These are phyloP conservation scores for Onygenales sp. DNA, from an alignment of 2,329 filamentous ascomycete genomes.

Conservation along the genomic window DNA sequence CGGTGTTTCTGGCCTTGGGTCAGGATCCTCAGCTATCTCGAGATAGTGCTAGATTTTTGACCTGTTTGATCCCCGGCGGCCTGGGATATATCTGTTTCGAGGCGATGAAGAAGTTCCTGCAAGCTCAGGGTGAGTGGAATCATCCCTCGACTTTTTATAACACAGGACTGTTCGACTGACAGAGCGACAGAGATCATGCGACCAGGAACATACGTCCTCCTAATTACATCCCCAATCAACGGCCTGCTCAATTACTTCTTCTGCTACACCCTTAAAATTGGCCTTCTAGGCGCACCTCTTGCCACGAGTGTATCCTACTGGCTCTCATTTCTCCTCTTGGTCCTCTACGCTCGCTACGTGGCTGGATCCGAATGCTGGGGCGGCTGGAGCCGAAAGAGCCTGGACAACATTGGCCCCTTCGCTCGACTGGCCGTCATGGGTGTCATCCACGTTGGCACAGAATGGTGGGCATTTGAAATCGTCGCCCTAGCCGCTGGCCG, in stretches of 20 bases:
- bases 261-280: slow-evolving; percentile 60
- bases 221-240: slow-evolving; percentile 53
- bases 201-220: slow-evolving; percentile 52
- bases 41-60: slow-evolving; percentile 64
- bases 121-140: slow-evolving; percentile 41
- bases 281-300: slow-evolving; percentile 68
- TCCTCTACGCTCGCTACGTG: slow-evolving; percentile 63
- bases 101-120: slow-evolving; percentile 55
- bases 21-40: slow-evolving; percentile 69
- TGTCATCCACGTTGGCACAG: slow-evolving; percentile 74
- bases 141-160: background rate
- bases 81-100: slow-evolving; percentile 85
- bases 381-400: slow-evolving; percentile 55
- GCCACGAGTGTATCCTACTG: slow-evolving; percentile 82
- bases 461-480: slow-evolving; percentile 94
- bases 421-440: slow-evolving; percentile 65
- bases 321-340: slow-evolving; percentile 67
- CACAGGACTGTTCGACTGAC: background rate
- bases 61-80: slow-evolving; percentile 66
- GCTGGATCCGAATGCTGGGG: slow-evolving; percentile 70
- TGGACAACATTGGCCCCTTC: slow-evolving; percentile 62
- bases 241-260: slow-evolving; percentile 56
- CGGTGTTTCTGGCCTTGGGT: slow-evolving; percentile 62
- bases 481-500: slow-evolving; percentile 73
- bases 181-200: slow-evolving; percentile 47